phyloP scores from a whole-genome alignment of 495 filamentous ascomycete genomes.

The Hypoxylon cercidicola region DNA sequence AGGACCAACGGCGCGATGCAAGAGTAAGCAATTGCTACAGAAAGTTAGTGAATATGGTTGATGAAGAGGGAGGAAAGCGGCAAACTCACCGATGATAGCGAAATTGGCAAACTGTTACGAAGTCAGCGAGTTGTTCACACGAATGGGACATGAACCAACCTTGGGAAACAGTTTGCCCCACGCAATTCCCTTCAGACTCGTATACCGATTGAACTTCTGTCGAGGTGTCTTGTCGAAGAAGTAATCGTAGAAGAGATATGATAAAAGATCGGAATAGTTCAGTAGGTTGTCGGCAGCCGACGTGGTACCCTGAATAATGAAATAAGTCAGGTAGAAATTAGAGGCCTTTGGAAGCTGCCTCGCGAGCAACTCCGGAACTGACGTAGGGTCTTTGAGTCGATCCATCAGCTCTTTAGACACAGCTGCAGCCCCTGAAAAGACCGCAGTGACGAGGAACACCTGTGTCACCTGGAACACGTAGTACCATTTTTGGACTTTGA shows the following conservation, averaged over 20 bases:
- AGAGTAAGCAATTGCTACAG: constrained; percentile 78
- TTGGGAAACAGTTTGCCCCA: constrained; percentile 69
- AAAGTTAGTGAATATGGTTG: constrained; percentile 12
- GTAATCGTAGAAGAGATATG: constrained; percentile 72
- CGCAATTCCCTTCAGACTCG: constrained; percentile 53
- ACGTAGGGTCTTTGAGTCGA: constrained; percentile 70
- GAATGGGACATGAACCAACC: constrained; percentile 76
- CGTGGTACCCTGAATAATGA: constrained; percentile 83
- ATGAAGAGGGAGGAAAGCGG: not conserved
- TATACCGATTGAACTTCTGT: constrained; percentile 81
- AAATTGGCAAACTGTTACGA: constrained; percentile 73
- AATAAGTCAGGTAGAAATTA: constrained; percentile 92
- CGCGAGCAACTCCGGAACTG: constrained; percentile 71
- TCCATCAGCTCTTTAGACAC: constrained; percentile 66
- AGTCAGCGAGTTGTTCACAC: constrained; percentile 57
- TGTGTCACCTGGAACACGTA: constrained; percentile 92
- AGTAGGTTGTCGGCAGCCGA: constrained; percentile 72
- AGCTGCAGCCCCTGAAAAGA: constrained; percentile 70
- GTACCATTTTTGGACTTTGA: constrained; percentile 82
- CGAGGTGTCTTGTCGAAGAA: constrained; percentile 72
- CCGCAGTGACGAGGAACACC: constrained; percentile 86
- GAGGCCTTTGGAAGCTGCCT: constrained; percentile 79
- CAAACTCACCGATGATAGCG: constrained; percentile 69
- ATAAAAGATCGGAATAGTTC: constrained; percentile 54
- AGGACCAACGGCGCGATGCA: constrained; percentile 90